Base-by-base conservation (phyloP, 345 rosid genomes). In the Euphorbia lathyris region DNA sequence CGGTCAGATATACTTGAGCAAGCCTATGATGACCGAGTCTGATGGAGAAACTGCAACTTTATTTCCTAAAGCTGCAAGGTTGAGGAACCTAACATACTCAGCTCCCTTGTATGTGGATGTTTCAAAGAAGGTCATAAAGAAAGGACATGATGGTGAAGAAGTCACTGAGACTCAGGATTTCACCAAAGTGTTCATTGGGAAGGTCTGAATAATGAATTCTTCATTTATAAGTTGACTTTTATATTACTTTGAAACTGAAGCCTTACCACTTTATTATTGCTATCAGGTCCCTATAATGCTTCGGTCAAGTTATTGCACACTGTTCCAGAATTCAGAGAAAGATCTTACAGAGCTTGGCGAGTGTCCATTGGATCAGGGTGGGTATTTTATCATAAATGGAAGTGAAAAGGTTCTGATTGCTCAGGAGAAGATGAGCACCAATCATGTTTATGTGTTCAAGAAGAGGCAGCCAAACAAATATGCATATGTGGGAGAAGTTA, bases 1-100 rank as follows among this genome's bases (percentile, higher is more conserved):
- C 77, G 97, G 97, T 67, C 99, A 95, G 78, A 95, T 92, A 75
- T 95, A 95, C 81, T 77, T 95, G 84, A 95, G 98, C 79, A 95
- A 92, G 84, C 99, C 99, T 3, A 95, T 95, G 99, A 95, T 95
- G 97, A 95, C 98, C 0, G 98, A 95, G 82, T 95, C 98, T 19
- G 98, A 95, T 81, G 99, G 99, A 78, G 97, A 95, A 76, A 95
- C 97, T 53, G 97, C 98, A 7, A 92, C 97, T 64, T 82, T 95
- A 63, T 95, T 90, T 76, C 99, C 99, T 22, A 95, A 95, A 80
- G 99, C 97, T 74, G 97, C 99, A 17, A 87, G 99, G 83, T 77
- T 95, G 84, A 90, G 97, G 82, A 95, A 95, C 82, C 86, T 95
- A 38, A 92, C 99, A 1, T 92, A 95, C 73, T 92, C 99, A 0